phyloP scores from a whole-genome alignment of 2,329 filamentous ascomycete genomes.

The Helicocarpus griseus region DNA sequence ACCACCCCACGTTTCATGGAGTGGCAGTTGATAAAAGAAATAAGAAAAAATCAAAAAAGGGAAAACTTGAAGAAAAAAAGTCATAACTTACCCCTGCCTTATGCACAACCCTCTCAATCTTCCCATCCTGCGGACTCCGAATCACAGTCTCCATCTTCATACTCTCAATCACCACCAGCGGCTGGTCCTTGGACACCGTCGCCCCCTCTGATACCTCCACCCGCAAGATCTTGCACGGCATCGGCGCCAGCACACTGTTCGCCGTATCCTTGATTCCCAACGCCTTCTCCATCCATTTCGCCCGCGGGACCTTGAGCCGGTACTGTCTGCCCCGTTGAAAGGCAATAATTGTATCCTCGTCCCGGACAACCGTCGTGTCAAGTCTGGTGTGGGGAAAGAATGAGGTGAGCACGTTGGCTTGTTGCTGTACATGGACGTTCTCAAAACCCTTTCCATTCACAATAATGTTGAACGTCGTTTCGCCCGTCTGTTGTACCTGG shows the following conservation, averaged over 20 bases:
- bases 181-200: conserved; percentile 71
- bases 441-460: conserved; percentile 30
- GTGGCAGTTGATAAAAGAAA: not conserved
- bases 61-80: conserved; percentile 3
- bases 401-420: conserved; percentile 49
- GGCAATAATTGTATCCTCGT: conserved; percentile 50
- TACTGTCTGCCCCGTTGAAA: conserved; percentile 62
- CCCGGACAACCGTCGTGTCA: conserved; percentile 62
- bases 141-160: conserved; percentile 90
- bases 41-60: not conserved
- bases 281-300: conserved; percentile 78
- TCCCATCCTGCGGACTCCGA: conserved; percentile 61
- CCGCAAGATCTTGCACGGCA: conserved; percentile 93
- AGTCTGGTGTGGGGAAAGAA: conserved; percentile 78
- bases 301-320: conserved; percentile 46
- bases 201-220: conserved; percentile 82
- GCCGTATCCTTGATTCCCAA: conserved; percentile 69
- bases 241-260: conserved; percentile 81
- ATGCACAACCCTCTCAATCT: conserved; percentile 63
- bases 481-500: conserved; percentile 42
- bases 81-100: conserved; percentile 56
- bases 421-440: conserved; percentile 38
- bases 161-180: conserved; percentile 81
- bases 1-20: not conserved
- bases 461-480: conserved; percentile 40